These are phyloP conservation scores for Simmondsia chinensis DNA, from an alignment of 148 eudicot genomes.

Conservation along the genomic window DNA sequence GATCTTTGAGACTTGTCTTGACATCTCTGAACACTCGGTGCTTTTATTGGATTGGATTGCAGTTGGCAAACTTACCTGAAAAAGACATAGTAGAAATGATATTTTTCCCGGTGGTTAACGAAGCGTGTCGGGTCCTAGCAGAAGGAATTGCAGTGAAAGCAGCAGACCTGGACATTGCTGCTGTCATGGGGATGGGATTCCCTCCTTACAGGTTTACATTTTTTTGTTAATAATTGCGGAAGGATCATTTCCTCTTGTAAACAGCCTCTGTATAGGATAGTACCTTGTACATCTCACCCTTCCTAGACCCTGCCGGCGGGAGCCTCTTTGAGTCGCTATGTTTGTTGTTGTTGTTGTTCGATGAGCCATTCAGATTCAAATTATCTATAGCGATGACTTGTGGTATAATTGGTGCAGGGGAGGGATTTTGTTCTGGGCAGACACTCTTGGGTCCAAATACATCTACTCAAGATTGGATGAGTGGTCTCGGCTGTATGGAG, in stretches of 20 bases:
- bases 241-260: no score
- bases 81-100: constrained; percentile 87
- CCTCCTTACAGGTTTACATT: constrained; percentile 82
- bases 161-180: constrained; percentile 75
- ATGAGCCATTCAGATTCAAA: no score
- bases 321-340: no score
- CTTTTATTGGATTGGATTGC: constrained; percentile 10
- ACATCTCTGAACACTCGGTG: no score
- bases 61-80: constrained; percentile 56
- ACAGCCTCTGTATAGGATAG: no score
- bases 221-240: no score
- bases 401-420: constrained; percentile 43
- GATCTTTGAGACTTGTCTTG: no score
- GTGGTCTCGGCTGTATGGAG: constrained; percentile 77
- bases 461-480: constrained; percentile 64
- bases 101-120: constrained; percentile 92
- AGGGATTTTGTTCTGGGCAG: constrained; percentile 88
- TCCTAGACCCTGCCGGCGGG: no score
- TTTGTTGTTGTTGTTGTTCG: no score
- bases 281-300: no score
- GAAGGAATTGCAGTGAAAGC: constrained; percentile 97
- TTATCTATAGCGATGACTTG: neutral
- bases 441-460: constrained; percentile 79
- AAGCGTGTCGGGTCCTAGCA: constrained; percentile 78
- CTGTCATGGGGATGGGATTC: constrained; percentile 90